Base-by-base conservation (phyloP, 306 rosid species). In the Cyamopsis tetragonoloba region DNA sequence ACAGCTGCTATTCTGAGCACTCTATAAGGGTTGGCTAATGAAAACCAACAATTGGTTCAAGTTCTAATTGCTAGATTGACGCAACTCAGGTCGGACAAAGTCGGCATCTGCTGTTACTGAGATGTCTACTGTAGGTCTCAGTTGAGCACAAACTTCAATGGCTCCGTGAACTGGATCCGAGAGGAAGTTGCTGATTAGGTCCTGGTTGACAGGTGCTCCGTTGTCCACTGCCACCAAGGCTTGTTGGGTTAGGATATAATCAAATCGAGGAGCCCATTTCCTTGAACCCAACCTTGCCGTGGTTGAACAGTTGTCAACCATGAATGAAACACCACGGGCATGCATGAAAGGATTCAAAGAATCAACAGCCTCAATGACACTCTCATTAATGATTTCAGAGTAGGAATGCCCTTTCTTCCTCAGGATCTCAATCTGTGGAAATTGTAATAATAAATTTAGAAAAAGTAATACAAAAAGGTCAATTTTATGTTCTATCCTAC, bases 321-420 rank as follows among this genome's bases (percentile, higher is more conserved):
- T 93, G 85, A 93, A 93, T 8, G 99, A 79, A 64, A 93, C 96
- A 50, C 99, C 99, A n/a, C 99, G 96, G 13, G 99, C 99, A 59
- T 93, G 99, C 99, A 93, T 93, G 79, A 93, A 93, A 35, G 99
- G 99, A 59, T 93, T 93, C 87, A 93, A 66, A 41, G 99, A 93
- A 68, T 93, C 99, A 39, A 93, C 99, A 0, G 99, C 74, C 72
- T 93, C 99, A 0, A 93, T 93, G 77, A 93, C 96, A 60, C 99
- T 93, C 82, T 93, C 99, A 11, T 93, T 93, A 30, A 93, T 90
- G 74, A 93, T 93, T 81, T 93, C 99, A 0, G 97, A 90, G 82
- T 93, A 93, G 0, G 99, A 90, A 74, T 93, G 99, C 17, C 99
- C 97, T 49, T 93, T 93, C 84, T 86, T 90, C 95, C 97, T 88